Evolutionary conservation across 257 asterid genomes (phyloP).

Genomic region (Gentiana dahurica): DNA sequence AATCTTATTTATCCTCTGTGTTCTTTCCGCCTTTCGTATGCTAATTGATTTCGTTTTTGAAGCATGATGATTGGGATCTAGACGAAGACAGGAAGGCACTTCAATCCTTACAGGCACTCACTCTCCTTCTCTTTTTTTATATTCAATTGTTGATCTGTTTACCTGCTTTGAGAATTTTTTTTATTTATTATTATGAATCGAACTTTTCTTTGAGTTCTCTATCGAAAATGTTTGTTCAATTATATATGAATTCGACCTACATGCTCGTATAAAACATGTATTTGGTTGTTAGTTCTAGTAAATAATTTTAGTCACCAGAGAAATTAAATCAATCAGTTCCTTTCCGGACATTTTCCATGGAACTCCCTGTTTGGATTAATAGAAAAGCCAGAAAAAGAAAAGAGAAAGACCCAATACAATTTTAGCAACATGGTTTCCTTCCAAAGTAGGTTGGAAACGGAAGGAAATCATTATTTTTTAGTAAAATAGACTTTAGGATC

Average conservation of each 20-base stretch:
- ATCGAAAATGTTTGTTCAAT: not conserved
- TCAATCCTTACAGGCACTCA: conserved; percentile 55
- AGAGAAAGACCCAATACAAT: no score
- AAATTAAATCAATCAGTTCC: no score
- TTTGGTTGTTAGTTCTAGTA: not conserved
- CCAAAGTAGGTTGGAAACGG: no score
- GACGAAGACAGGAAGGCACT: conserved; percentile 83
- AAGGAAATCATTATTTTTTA: no score
- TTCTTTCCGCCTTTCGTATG: not conserved
- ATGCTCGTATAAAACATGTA: not conserved
- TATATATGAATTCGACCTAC: not conserved
- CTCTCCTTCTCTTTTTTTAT: conserved; percentile 2
- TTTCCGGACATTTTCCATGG: no score
- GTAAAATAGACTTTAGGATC: no score
- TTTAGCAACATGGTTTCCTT: no score
- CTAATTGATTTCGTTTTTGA: conserved; percentile 12
- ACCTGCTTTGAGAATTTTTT: no score
- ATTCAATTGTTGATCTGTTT: not conserved
- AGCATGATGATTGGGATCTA: conserved; percentile 91
- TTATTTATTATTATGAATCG: no score
- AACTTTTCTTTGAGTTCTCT: not conserved
- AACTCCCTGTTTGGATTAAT: no score
- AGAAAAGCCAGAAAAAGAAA: no score
- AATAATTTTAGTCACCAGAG: no score
- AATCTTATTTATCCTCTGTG: not conserved